Evolutionary conservation across 768 basidiomycete genomes (phyloP).

Genomic region (Mycena crocata): DNA sequence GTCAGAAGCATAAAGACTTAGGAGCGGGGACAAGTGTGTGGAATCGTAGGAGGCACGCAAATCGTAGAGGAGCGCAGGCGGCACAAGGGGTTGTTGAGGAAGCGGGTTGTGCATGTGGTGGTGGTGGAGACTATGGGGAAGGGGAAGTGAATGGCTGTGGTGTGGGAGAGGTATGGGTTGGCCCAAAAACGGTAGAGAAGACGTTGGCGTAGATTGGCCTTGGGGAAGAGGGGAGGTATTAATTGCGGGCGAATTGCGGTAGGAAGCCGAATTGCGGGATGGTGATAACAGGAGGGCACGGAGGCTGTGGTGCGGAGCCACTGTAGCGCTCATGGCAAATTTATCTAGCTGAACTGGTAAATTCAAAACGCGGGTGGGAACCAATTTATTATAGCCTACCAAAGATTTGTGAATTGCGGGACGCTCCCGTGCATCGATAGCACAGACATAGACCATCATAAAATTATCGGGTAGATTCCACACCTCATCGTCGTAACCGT

Average conservation of each 20-base stretch:
- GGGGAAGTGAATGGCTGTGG: slow-evolving; percentile 38
- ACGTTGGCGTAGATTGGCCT: slow-evolving; percentile 33
- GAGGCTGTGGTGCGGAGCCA: slow-evolving; percentile 60
- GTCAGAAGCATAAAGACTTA: slow-evolving; percentile 77
- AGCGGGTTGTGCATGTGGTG: slow-evolving; percentile 42
- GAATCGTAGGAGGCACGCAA: slow-evolving; percentile 45
- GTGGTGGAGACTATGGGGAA: slow-evolving; percentile 27
- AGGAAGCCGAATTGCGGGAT: slow-evolving; percentile 29
- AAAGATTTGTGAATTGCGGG: slow-evolving; percentile 74
- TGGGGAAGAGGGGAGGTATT: slow-evolving; percentile 39
- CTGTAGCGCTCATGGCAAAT: slow-evolving; percentile 80
- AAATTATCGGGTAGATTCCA: slow-evolving; percentile 78
- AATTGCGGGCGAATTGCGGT: slow-evolving; percentile 39
- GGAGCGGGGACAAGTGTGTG: slow-evolving; percentile 60
- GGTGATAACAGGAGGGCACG: slow-evolving; percentile 42
- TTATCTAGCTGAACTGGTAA: slow-evolving; percentile 68
- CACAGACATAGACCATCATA: slow-evolving; percentile 79
- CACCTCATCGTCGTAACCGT: slow-evolving; percentile 51
- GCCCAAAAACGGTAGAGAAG: slow-evolving; percentile 31
- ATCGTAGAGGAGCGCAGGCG: slow-evolving; percentile 42
- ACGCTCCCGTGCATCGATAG: slow-evolving; percentile 69
- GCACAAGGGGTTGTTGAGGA: slow-evolving; percentile 39
- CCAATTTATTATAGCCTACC: slow-evolving; percentile 54
- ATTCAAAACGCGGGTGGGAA: slow-evolving; percentile 15
- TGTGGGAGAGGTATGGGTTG: slow-evolving; percentile 48